Percentiles rank a stretch among this genome's conserved stretches.
phyloP scores from a whole-genome alignment of 2,329 filamentous ascomycete genomes.

The Raffaelea albimanens region DNA sequence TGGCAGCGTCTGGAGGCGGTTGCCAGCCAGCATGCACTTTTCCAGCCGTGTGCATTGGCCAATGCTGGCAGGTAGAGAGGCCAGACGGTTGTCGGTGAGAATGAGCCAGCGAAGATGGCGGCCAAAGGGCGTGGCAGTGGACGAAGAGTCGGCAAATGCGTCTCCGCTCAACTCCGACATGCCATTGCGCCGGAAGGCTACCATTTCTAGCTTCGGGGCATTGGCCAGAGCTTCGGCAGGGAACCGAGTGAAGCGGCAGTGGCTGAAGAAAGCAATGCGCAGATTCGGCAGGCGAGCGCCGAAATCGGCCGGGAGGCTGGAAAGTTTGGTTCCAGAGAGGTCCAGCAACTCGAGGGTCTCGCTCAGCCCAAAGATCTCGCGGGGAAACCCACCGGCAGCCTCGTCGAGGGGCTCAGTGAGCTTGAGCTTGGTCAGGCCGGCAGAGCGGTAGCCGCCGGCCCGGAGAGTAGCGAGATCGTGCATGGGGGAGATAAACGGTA shows the following conservation, averaged over 20 bases:
- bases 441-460: conserved; percentile 20
- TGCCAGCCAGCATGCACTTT: conserved; percentile 40
- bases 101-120: conserved; percentile 36
- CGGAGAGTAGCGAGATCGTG: conserved; percentile 22
- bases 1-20: conserved; percentile 29
- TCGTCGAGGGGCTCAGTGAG: conserved; percentile 22
- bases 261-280: conserved; percentile 35
- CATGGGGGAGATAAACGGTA: neutral
- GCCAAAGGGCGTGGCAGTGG: conserved; percentile 22
- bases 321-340: conserved; percentile 35
- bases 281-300: conserved; percentile 28
- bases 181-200: conserved; percentile 36
- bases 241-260: conserved; percentile 33
- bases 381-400: conserved; percentile 22
- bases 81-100: conserved; percentile 34
- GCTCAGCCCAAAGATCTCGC: conserved; percentile 29
- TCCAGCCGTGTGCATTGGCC: conserved; percentile 31
- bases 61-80: conserved; percentile 28
- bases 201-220: conserved; percentile 37
- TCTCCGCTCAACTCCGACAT: conserved; percentile 32
- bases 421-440: conserved; percentile 24
- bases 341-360: conserved; percentile 34
- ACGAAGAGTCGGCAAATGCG: conserved; percentile 3
- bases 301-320: conserved; percentile 29
- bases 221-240: conserved; percentile 27